phyloP scores from a whole-genome alignment of 2,329 filamentous ascomycete genomes.

The Xylaria arbuscula region DNA sequence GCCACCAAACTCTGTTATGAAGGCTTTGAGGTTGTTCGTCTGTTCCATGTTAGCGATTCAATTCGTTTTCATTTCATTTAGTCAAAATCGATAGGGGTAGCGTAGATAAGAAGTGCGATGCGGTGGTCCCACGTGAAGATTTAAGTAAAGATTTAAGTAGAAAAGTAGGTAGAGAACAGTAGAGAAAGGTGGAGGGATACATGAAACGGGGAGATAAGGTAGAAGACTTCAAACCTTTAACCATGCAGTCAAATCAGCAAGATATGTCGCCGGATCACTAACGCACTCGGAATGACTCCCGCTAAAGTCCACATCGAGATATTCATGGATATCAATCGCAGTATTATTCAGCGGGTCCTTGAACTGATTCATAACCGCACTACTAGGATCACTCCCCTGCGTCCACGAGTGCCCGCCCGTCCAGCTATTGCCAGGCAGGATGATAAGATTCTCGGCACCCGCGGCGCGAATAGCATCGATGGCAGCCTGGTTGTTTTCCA shows the following conservation, averaged over 20 bases:
- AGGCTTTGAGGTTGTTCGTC: slow-evolving; percentile 54
- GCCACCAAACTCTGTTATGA: slow-evolving; percentile 63
- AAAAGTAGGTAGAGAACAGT: too few species aligned
- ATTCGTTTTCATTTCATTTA: slow-evolving; percentile 14
- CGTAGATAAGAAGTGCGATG: not conserved
- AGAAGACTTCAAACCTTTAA: slow-evolving; percentile 48
- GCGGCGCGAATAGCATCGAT: slow-evolving; percentile 58
- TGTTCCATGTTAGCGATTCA: slow-evolving; percentile 8
- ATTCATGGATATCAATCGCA: slow-evolving; percentile 63
- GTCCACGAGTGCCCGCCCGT: slow-evolving; percentile 62
- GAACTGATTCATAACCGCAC: slow-evolving; percentile 55
- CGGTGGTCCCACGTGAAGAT: too few species aligned
- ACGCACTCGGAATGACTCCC: slow-evolving; percentile 57
- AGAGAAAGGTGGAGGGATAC: not conserved
- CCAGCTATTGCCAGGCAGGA: slow-evolving; percentile 62
- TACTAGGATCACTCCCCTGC: slow-evolving; percentile 53
- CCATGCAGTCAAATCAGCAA: slow-evolving; percentile 59
- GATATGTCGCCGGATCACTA: slow-evolving; percentile 53
- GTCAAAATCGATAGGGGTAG: not conserved
- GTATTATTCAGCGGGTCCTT: slow-evolving; percentile 60
- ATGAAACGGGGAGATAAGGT: not conserved
- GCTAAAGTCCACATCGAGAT: slow-evolving; percentile 62
- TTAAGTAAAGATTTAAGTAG: not conserved
- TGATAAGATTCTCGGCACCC: slow-evolving; percentile 59
- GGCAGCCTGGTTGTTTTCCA: slow-evolving; percentile 60